Conservation (phyloP, 2,329 filamentous ascomycete species). For the Alternaria conjuncta region DNA sequence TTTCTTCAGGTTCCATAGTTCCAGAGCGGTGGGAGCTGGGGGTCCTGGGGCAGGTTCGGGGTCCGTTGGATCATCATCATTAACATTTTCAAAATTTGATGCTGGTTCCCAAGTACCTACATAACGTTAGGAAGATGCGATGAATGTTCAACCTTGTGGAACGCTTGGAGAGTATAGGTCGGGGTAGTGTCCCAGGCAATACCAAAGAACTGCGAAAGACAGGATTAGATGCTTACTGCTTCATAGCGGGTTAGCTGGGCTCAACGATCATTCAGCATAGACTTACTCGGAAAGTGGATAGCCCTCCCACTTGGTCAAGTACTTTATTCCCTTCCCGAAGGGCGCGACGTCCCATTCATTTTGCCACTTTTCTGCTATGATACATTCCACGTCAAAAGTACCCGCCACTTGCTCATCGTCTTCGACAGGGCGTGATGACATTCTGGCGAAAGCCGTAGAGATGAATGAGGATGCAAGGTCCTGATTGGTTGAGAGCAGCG, state of each 20-base stretch:
- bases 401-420: slow-evolving; percentile 4
- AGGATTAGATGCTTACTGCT: slow-evolving; percentile 13
- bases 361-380: slow-evolving; percentile 45
- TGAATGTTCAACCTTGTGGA: neutral
- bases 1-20: neutral
- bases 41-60: neutral
- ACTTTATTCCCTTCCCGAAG: slow-evolving; percentile 46
- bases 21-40: neutral
- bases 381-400: slow-evolving; percentile 27
- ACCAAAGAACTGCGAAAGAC: neutral
- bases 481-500: slow-evolving; percentile 19
- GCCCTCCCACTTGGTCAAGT: slow-evolving; percentile 69
- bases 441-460: slow-evolving; percentile 1
- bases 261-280: neutral
- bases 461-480: neutral
- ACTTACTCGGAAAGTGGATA: slow-evolving; percentile 57
- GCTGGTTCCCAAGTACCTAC: slow-evolving; percentile 40
- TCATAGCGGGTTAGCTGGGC: neutral
- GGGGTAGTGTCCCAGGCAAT: neutral
- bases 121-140: slow-evolving; percentile 3
- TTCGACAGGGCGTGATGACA: slow-evolving; percentile 8
- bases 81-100: slow-evolving; percentile 1
- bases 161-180: neutral
- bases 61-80: neutral
- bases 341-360: slow-evolving; percentile 50